Percentiles rank a stretch among this genome's conserved stretches.
These are phyloP conservation scores for Fusarium sp. DNA, from an alignment of 2,329 filamentous ascomycete genomes.

Conservation along the genomic window DNA sequence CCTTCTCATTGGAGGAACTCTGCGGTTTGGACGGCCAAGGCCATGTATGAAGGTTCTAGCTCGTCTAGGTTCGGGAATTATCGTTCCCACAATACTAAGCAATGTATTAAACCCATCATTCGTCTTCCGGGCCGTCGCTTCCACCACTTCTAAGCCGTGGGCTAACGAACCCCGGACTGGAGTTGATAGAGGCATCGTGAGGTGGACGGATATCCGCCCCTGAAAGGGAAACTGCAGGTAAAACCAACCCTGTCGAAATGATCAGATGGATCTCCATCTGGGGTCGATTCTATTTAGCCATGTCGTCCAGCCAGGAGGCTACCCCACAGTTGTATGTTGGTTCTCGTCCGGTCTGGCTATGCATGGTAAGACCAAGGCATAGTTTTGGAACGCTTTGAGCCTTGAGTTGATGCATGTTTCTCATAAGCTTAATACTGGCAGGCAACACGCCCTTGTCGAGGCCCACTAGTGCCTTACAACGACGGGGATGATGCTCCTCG, in stretches of 20 bases:
- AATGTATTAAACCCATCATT: conserved; percentile 10
- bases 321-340: conserved; percentile 8
- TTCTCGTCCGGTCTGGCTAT: neutral
- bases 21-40: neutral
- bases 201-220: conserved; percentile 16
- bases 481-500: conserved; percentile 1
- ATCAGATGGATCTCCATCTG: conserved; percentile 18
- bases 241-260: conserved; percentile 27
- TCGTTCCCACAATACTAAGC: conserved; percentile 14
- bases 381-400: conserved; percentile 11
- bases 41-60: conserved; percentile 2
- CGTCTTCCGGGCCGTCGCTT: conserved; percentile 39
- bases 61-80: neutral
- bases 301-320: conserved; percentile 12
- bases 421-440: neutral
- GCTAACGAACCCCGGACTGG: conserved; percentile 7
- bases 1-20: conserved; percentile 28
- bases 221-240: conserved; percentile 18
- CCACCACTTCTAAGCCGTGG: conserved; percentile 23
- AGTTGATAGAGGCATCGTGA: conserved; percentile 19
- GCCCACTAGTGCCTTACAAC: conserved; percentile 7
- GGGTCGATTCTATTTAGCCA: conserved; percentile 30
- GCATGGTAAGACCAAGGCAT: neutral
- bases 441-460: neutral
- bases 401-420: neutral